phyloP scores from a whole-genome alignment of 495 filamentous ascomycete genomes.

The Penicillium argentinense region DNA sequence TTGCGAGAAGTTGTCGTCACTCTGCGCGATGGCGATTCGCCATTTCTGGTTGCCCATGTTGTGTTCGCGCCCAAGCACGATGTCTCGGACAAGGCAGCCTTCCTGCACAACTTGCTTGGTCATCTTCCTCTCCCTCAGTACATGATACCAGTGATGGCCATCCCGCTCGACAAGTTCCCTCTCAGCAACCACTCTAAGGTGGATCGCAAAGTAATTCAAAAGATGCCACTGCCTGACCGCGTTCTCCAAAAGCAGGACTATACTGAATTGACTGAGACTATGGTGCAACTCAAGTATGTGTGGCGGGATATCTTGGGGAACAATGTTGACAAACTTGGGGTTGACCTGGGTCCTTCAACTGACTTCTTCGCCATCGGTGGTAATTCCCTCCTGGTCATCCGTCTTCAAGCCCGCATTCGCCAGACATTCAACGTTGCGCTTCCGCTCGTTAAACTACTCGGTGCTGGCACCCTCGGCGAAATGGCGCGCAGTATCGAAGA shows the following conservation, averaged over 20 bases:
- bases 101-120: constrained; percentile 23
- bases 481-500: constrained; percentile 27
- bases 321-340: constrained; percentile 7
- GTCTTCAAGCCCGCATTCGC: constrained; percentile 21
- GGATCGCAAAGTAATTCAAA: constrained; percentile 31
- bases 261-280: constrained; percentile 20
- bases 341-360: too few species aligned
- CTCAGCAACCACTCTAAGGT: constrained; percentile 36
- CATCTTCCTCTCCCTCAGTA: constrained; percentile 41
- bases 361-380: constrained; percentile 36
- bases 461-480: constrained; percentile 17
- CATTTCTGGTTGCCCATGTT: constrained; percentile 39
- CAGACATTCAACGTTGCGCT: constrained; percentile 15
- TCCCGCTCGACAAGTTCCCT: constrained; percentile 39
- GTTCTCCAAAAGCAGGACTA: constrained; percentile 6
- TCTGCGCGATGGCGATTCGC: constrained; percentile 9
- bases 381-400: constrained; percentile 31
- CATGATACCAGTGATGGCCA: constrained; percentile 36
- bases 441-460: constrained; percentile 21
- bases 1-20: constrained; percentile 37
- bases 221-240: constrained; percentile 18
- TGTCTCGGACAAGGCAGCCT: constrained; percentile 10
- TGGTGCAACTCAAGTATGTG: constrained; percentile 19
- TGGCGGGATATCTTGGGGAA: constrained; percentile 28
- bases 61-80: constrained; percentile 12